Conservation (phyloP, 306 rosid species). For the Ormosia emarginata region DNA sequence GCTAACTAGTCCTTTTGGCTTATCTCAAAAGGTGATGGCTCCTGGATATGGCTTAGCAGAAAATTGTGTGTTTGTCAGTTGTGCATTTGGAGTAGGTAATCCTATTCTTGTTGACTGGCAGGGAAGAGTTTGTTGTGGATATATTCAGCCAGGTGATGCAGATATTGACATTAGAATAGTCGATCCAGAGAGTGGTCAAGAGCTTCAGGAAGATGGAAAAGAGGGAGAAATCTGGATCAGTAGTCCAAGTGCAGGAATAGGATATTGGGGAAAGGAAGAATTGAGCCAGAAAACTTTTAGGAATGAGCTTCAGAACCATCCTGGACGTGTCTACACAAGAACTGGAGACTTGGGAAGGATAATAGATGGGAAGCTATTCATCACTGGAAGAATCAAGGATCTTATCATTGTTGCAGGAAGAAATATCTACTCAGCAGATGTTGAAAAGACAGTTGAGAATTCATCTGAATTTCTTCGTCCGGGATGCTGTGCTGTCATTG, state of each 20-base stretch:
- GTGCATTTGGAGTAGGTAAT: slow-evolving; percentile 79
- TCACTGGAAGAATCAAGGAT: slow-evolving; percentile 95
- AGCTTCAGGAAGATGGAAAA: slow-evolving; percentile 63
- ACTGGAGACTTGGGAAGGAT: slow-evolving; percentile 91
- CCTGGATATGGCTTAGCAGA: slow-evolving; percentile 97
- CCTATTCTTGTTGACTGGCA: slow-evolving; percentile 83
- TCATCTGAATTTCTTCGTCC: slow-evolving; percentile 81
- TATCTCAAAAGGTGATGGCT: slow-evolving; percentile 72
- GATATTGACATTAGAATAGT: slow-evolving; percentile 74
- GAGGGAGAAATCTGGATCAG: slow-evolving; percentile 99
- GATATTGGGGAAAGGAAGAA: slow-evolving; percentile 89
- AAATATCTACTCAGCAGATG: slow-evolving; percentile 87
- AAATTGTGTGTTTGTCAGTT: slow-evolving; percentile 88
- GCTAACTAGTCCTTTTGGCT: slow-evolving; percentile 66
- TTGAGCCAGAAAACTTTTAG: slow-evolving; percentile 56
- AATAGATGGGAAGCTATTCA: slow-evolving; percentile 66
- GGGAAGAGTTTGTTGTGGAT: slow-evolving; percentile 92
- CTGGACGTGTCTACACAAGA: slow-evolving; percentile 61
- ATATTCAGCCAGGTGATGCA: slow-evolving; percentile 42
- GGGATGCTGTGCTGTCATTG: slow-evolving; percentile 88
- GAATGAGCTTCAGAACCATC: slow-evolving; percentile 66
- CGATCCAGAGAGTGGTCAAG: slow-evolving; percentile 60
- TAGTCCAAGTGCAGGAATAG: slow-evolving; percentile 88
- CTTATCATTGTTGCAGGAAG: slow-evolving; percentile 96
- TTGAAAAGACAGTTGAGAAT: slow-evolving; percentile 88